Base-by-base conservation (phyloP, 176 grass and related monocot species). In the Echinochloa phyllopogon region DNA sequence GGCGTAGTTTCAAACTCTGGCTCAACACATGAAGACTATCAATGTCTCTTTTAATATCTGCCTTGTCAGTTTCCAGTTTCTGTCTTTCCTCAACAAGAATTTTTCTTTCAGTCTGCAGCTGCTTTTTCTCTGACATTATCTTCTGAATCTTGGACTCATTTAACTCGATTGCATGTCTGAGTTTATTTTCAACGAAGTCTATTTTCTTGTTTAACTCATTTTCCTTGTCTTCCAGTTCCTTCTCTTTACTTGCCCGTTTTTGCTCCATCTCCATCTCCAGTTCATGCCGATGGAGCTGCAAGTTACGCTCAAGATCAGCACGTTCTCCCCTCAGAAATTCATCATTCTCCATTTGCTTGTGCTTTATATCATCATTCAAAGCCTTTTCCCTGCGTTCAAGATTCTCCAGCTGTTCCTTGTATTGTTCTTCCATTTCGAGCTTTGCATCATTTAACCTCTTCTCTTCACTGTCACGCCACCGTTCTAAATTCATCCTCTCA, bases 201-300 rank as follows among this genome's bases (percentile, higher is more conserved):
- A 62, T 86, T 75, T 89, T 94, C 74, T 63, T 92, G 72, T 88
- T 89, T 75, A 99, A 89, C 77, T 92, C 88, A 49, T 80, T 88
- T 52, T 87, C 89, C 52, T 88, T 88, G 55, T 84, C 78, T 65
- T 92, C 91, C 74, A 99, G 66, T 64, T 99, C 89, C 75, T 57
- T 92, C 76, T 99, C 91, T 83, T 86, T 94, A 69, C 45, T 88
- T 66, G 90, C 84, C 75, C 70, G 81, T 71, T 76, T 95, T 60
- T 87, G 93, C 77, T 86, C 79, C 75, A 96, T 85, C 53, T 98
- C 87, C 93, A 99, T 99, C 77, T 95, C 89, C 56, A 96, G 73
- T 15, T 96, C 93, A 78, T 94, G 91, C 38, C 24, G 65, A 65
- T 41, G 74, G 47, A 96, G 87, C 77, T 96, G 89, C 68, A 96